Conservation (phyloP, 257 asterid species). For the Fraxinus pennsylvanica region DNA sequence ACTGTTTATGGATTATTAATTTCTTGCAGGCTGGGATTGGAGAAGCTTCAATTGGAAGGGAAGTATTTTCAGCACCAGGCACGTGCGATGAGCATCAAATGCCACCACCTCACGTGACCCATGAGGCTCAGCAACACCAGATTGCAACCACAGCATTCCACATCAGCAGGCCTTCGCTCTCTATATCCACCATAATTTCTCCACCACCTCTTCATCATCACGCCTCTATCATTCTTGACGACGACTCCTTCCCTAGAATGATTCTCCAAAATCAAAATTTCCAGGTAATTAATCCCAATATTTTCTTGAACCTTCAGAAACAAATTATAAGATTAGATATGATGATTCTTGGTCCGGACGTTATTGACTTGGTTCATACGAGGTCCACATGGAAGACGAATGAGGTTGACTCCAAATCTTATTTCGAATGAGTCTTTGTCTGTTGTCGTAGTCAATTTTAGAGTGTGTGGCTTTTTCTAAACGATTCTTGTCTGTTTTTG, state of each 20-base stretch:
- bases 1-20: background rate
- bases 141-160: constrained; percentile 63
- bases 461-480: too few relatives aligned
- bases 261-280: constrained; percentile 64
- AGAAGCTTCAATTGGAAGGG: constrained; percentile 66
- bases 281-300: constrained; percentile 47
- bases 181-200: constrained; percentile 73
- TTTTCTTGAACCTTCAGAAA: background rate
- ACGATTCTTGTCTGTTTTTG: too few relatives aligned
- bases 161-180: constrained; percentile 71
- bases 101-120: constrained; percentile 52
- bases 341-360: background rate
- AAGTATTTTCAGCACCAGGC: constrained; percentile 29
- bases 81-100: constrained; percentile 55
- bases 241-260: constrained; percentile 65
- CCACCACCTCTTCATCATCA: constrained; percentile 72
- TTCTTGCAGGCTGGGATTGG: constrained; percentile 53
- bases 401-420: too few relatives aligned
- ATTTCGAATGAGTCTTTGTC: too few relatives aligned
- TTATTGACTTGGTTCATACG: background rate
- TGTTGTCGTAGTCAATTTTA: too few relatives aligned
- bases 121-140: constrained; percentile 45
- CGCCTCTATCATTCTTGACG: constrained; percentile 64
- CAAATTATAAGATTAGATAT: background rate
- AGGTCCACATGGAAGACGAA: too few relatives aligned